phyloP scores from a whole-genome alignment of 2,329 filamentous ascomycete species.

The Venturia nashicola region DNA sequence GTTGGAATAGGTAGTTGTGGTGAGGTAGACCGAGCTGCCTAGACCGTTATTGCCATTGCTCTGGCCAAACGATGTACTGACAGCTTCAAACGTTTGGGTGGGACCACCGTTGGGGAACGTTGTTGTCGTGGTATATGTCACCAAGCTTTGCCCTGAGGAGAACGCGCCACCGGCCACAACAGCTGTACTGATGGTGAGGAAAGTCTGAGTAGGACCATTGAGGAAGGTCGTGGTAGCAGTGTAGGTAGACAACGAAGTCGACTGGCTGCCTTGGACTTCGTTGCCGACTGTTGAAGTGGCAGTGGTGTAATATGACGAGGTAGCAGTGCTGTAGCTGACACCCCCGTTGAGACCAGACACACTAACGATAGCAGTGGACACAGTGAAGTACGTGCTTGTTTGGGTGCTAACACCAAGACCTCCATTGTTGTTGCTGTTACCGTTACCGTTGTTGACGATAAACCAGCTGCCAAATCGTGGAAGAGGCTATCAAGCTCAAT shows the following conservation, averaged over 20 bases:
- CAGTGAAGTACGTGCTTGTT: background rate
- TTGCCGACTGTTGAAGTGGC: background rate
- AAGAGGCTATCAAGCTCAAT: background rate
- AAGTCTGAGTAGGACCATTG: conserved; percentile 2
- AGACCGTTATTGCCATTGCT: background rate
- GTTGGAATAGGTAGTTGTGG: conserved; percentile 4
- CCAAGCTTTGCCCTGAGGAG: background rate
- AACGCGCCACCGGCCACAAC: background rate
- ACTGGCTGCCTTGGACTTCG: background rate
- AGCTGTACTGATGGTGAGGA: background rate
- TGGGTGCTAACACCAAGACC: background rate
- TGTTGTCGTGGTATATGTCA: conserved; percentile 1
- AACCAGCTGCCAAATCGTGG: conserved; percentile 5
- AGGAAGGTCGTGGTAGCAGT: conserved; percentile 5
- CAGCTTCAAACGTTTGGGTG: background rate
- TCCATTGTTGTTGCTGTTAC: background rate
- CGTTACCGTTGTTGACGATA: conserved; percentile 1
- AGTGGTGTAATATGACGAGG: background rate
- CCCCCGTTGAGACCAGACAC: background rate
- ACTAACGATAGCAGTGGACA: background rate
- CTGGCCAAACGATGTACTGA: background rate
- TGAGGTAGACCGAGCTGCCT: background rate
- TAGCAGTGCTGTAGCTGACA: background rate
- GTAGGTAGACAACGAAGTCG: background rate
- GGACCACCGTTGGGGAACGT: conserved; percentile 1